Conservation (phyloP, 192 early-diverging fungal species). For the Dissophora globulifera region DNA sequence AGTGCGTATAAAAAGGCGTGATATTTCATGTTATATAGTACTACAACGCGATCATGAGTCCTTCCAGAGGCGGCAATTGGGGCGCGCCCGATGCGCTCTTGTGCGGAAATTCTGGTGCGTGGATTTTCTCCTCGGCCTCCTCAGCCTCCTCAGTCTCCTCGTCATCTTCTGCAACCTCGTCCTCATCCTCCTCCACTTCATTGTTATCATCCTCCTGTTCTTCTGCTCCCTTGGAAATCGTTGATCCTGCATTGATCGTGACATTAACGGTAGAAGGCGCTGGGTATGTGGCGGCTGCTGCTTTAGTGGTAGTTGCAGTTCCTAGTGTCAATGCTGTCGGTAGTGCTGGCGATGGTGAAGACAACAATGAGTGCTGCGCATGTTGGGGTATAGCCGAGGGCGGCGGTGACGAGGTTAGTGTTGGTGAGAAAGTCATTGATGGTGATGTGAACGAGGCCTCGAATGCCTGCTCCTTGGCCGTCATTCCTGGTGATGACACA, state of each 20-base stretch:
- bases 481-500: constrained; percentile 33
- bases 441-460: constrained; percentile 36
- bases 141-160: background rate
- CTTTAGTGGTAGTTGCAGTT: background rate
- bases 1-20: too few species aligned
- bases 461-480: constrained; percentile 28
- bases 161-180: background rate
- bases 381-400: constrained; percentile 30
- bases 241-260: constrained; percentile 18
- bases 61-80: constrained; percentile 37
- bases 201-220: background rate
- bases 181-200: background rate
- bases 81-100: constrained; percentile 25
- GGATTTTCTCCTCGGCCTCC: background rate
- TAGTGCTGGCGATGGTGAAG: background rate
- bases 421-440: constrained; percentile 26
- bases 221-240: background rate
- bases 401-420: background rate
- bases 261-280: constrained; percentile 24
- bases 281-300: constrained; percentile 8
- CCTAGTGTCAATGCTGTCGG: background rate
- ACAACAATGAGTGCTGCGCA: background rate
- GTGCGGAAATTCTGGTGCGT: constrained; percentile 1
- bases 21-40: too few species aligned
- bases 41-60: constrained; percentile 41